phyloP scores from a whole-genome alignment of 2,329 filamentous ascomycete species.

The Botryotinia narcissicola region DNA sequence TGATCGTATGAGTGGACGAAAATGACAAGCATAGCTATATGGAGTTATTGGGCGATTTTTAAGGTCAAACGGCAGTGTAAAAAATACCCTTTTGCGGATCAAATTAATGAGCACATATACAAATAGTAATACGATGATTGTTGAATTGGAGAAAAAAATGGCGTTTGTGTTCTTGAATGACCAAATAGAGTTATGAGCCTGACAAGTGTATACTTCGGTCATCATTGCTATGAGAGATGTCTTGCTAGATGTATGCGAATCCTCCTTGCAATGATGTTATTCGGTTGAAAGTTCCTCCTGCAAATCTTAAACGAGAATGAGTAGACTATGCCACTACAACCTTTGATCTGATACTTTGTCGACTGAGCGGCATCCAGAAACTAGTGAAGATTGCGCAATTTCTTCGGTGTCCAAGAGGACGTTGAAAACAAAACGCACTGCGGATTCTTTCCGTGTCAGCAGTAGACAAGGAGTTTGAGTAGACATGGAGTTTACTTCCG shows the following conservation, averaged over 20 bases:
- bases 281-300: background rate
- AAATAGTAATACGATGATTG: background rate
- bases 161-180: background rate
- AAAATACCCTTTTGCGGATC: background rate
- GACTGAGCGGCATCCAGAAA: background rate
- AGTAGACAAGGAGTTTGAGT: background rate
- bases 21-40: background rate
- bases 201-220: background rate
- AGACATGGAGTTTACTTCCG: background rate
- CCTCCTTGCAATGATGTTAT: background rate
- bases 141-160: background rate
- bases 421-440: background rate
- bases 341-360: background rate
- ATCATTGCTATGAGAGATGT: background rate
- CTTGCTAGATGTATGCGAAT: background rate
- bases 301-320: background rate
- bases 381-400: background rate
- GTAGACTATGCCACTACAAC: background rate
- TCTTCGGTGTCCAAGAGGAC: background rate
- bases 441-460: background rate
- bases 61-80: background rate
- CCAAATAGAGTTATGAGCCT: background rate
- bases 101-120: background rate
- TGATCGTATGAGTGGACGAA: background rate
- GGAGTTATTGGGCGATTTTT: background rate